Evolutionary conservation across 495 filamentous ascomycete species (phyloP).

Genomic region (Beverwykella pulmonaria): DNA sequence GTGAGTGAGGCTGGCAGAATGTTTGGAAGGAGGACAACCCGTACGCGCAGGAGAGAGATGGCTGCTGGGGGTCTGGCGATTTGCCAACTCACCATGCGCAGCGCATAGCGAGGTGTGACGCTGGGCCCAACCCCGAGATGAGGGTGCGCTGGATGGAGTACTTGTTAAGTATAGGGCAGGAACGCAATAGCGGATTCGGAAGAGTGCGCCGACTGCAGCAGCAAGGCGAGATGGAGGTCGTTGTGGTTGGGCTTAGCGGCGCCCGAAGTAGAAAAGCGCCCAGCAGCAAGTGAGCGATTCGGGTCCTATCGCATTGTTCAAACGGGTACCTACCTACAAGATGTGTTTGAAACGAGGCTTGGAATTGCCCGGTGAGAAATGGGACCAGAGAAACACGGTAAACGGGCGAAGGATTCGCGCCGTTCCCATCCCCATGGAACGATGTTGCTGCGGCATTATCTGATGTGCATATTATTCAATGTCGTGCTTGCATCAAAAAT

Average conservation of each 20-base stretch:
- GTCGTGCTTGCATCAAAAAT: neutral
- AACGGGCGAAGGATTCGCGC: neutral
- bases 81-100: neutral
- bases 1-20: too few relatives aligned
- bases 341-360: neutral
- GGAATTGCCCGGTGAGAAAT: neutral
- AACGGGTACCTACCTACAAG: neutral
- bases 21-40: too few relatives aligned
- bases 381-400: neutral
- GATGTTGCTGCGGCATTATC: neutral
- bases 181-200: neutral
- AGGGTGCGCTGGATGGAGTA: neutral
- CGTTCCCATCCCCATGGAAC: neutral
- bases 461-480: neutral
- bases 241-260: neutral
- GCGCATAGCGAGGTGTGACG: neutral
- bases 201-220: neutral
- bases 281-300: neutral
- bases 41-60: too few relatives aligned
- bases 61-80: neutral
- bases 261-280: neutral
- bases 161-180: too few relatives aligned
- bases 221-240: neutral
- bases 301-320: neutral
- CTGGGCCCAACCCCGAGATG: neutral